phyloP scores from a whole-genome alignment of 2,329 filamentous ascomycete species.

The Fusarium napiforme region DNA sequence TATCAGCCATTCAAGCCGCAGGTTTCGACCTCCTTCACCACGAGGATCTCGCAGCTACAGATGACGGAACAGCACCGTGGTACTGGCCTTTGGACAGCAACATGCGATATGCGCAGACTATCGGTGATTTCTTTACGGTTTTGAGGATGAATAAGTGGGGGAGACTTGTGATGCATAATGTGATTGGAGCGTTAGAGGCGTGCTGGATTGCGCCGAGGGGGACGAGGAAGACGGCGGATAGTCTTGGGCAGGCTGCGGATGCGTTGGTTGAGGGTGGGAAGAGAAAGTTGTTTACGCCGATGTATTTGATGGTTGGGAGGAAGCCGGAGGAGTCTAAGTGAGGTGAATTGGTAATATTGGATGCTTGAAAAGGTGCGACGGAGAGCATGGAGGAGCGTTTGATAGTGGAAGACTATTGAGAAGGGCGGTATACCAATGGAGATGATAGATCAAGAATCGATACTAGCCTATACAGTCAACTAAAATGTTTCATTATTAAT shows the following conservation, averaged over 20 bases:
- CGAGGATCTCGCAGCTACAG: slow-evolving; percentile 66
- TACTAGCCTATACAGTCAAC: neutral
- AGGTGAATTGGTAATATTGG: neutral
- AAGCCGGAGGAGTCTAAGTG: neutral
- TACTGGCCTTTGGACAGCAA: slow-evolving; percentile 86
- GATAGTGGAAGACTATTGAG: neutral
- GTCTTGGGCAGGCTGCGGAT: slow-evolving; percentile 79
- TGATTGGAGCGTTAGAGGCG: slow-evolving; percentile 78
- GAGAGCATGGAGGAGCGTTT: neutral
- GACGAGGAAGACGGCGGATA: slow-evolving; percentile 89
- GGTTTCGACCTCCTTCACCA: slow-evolving; percentile 77
- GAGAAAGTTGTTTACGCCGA: slow-evolving; percentile 90
- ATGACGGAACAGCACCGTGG: slow-evolving; percentile 73
- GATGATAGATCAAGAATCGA: neutral
- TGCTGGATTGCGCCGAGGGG: slow-evolving; percentile 78
- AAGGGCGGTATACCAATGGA: neutral
- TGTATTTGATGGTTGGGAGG: slow-evolving; percentile 72
- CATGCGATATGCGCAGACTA: slow-evolving; percentile 78
- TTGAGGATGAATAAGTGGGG: slow-evolving; percentile 86
- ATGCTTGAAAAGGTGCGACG: neutral
- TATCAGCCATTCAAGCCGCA: slow-evolving; percentile 83
- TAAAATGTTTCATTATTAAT: neutral
- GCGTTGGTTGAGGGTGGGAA: slow-evolving; percentile 83
- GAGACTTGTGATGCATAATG: slow-evolving; percentile 74
- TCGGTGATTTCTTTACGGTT: slow-evolving; percentile 80